Base-by-base conservation (phyloP, 345 rosid species). In the Rhodomyrtus tomentosa region DNA sequence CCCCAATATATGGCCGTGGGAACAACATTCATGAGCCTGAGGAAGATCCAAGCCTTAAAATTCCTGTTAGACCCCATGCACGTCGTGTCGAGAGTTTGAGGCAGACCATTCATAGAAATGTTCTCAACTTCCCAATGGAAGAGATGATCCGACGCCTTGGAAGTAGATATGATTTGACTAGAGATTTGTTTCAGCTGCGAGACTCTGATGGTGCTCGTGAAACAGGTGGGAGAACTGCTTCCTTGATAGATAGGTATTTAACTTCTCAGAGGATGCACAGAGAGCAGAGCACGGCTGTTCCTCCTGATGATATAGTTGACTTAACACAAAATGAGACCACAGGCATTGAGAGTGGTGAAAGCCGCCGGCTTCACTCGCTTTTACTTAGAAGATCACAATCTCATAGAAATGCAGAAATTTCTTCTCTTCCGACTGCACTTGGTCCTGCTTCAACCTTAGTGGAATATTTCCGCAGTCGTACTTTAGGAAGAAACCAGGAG, bases 1-100 rank as follows among this genome's bases (percentile, higher is more conserved):
- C 94, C 56, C 99, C 99, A 0, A 94, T 96, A 84, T 95, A 94
- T 86, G 98, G 99, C 38, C 92, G 97, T 3, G 98, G 95, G 45
- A 92, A 89, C 88, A 89, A 86, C 58, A 88, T 88, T 59, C 90
- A 88, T 50, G 93, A 87, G 62, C 89, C 89, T 0, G 95, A 92
- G 86, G 97, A 94, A 84, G 93, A 93, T 85, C 40, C 83, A 38
- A 89, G 84, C 83, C 86, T 93, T 81, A 93, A 95, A 90, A 91
- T 96, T 89, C 99, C 99, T 18, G 85, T 62, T 84, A 92, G 98
- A 89, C 99, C 99, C 15, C 87, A 88, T 9, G 99, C 96, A 3
- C 91, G 89, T 51, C 93, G 98, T 51, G 92, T 96, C 45, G 99
- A 96, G 91, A 93, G 98, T 73, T 89, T 91, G 93, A 96, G 99